Percentiles rank a stretch among this genome's conserved stretches.
phyloP scores from a whole-genome alignment of 345 rosid genomes.

The Dimocarpus longan region DNA sequence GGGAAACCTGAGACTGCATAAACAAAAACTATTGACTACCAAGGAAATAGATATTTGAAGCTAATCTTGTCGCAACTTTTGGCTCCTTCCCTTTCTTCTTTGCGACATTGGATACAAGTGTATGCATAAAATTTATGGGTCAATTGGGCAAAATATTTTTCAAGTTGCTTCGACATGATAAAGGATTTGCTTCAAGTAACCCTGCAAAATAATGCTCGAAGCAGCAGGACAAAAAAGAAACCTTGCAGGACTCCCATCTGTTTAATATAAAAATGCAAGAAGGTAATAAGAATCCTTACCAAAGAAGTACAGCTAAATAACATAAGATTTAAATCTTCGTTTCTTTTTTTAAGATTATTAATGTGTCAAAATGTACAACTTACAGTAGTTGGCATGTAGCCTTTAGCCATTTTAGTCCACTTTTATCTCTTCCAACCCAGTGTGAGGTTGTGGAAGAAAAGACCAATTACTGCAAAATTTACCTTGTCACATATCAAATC shows the following conservation, averaged over 20 bases:
- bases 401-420: neutral
- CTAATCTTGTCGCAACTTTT: neutral
- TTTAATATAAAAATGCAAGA: conserved; percentile 2
- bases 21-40: neutral
- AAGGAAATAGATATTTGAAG: conserved; percentile 1
- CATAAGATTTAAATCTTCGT: neutral
- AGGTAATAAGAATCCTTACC: neutral
- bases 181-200: neutral
- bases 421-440: neutral
- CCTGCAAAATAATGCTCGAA: neutral
- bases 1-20: neutral
- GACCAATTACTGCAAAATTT: conserved; percentile 4
- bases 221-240: conserved; percentile 1
- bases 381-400: neutral
- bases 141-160: conserved; percentile 6
- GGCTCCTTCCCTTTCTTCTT: neutral
- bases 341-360: neutral
- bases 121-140: neutral
- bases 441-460: neutral
- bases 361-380: neutral
- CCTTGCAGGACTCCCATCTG: conserved; percentile 14
- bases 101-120: neutral
- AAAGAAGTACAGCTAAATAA: neutral
- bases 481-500: conserved; percentile 29
- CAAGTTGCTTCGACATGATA: neutral